Evolutionary conservation across 768 basidiomycete genomes (phyloP).

Genomic region (Asterophora parasitica): DNA sequence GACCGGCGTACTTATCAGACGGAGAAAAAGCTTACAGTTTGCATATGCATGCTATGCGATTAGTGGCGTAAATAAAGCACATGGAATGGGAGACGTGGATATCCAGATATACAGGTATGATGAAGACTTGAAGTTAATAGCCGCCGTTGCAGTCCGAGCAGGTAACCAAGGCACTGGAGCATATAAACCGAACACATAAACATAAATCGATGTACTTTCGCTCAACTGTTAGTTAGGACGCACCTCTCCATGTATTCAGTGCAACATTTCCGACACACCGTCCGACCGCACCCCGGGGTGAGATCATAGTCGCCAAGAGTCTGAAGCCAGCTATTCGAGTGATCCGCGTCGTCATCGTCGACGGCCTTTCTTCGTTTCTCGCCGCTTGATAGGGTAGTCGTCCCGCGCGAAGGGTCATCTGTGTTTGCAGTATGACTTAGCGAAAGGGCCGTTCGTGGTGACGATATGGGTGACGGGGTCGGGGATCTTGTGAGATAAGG

Average conservation of each 20-base stretch:
- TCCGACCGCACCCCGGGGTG: slow-evolving; percentile 35
- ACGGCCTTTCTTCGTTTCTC: slow-evolving; percentile 13
- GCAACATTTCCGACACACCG: slow-evolving; percentile 41
- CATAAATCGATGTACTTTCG: too few species aligned
- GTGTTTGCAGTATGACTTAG: slow-evolving; percentile 23
- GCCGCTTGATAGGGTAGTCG: slow-evolving; percentile 3
- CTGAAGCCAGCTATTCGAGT: slow-evolving; percentile 4
- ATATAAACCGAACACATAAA: neutral
- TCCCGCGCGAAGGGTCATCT: slow-evolving; percentile 5
- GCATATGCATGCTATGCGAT: too few species aligned
- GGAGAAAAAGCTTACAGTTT: too few species aligned
- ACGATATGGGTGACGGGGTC: slow-evolving; percentile 24
- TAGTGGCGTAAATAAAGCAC: too few species aligned
- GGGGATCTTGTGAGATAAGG: slow-evolving; percentile 36
- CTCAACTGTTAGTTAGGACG: slow-evolving; percentile 10
- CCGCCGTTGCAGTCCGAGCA: slow-evolving; percentile 32
- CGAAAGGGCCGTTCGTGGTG: slow-evolving; percentile 26
- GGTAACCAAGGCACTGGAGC: slow-evolving; percentile 31
- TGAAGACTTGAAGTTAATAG: too few species aligned
- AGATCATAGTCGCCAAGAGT: slow-evolving; percentile 13
- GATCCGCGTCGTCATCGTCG: slow-evolving; percentile 16
- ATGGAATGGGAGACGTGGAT: too few species aligned
- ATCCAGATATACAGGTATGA: too few species aligned
- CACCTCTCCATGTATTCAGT: slow-evolving; percentile 38
- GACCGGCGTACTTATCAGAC: too few species aligned